These are phyloP conservation scores for Aegle marmelos DNA, from an alignment of 345 rosid genomes.

Conservation along the genomic window DNA sequence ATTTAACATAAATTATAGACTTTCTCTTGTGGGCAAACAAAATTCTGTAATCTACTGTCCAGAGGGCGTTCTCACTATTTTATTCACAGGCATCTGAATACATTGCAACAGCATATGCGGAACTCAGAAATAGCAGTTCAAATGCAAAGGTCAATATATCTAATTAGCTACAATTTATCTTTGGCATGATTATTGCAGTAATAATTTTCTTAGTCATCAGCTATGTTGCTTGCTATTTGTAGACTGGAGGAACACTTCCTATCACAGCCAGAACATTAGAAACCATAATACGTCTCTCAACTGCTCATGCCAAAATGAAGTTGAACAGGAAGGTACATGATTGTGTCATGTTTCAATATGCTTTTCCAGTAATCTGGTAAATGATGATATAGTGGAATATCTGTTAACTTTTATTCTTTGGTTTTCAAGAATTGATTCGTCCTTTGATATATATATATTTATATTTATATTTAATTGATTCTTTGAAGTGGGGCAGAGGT, in stretches of 20 bases:
- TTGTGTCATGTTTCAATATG: constrained; percentile 11
- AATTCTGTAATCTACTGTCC: constrained; percentile 1
- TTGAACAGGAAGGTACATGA: constrained; percentile 73
- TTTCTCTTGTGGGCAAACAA: background rate
- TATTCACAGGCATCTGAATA: constrained; percentile 78
- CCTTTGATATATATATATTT: too few relatives aligned
- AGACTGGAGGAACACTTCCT: constrained; percentile 99
- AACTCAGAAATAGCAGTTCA: constrained; percentile 78
- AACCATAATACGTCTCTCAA: constrained; percentile 94
- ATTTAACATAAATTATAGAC: background rate
- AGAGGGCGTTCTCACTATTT: constrained; percentile 8
- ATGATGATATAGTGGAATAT: background rate
- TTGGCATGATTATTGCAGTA: background rate
- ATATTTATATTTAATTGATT: too few relatives aligned
- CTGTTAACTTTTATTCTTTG: background rate
- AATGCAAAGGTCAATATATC: constrained; percentile 56
- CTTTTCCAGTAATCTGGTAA: background rate
- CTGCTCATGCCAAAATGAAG: constrained; percentile 96
- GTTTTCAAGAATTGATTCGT: background rate
- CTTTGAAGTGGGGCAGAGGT: background rate
- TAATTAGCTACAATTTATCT: constrained; percentile 2
- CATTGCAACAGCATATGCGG: constrained; percentile 92
- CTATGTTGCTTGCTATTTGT: constrained; percentile 24
- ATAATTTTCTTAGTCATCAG: constrained; percentile 4
- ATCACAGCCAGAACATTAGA: constrained; percentile 97